Base-by-base conservation (phyloP, 805 yeast species). In the Metschnikowia picachoensis region DNA sequence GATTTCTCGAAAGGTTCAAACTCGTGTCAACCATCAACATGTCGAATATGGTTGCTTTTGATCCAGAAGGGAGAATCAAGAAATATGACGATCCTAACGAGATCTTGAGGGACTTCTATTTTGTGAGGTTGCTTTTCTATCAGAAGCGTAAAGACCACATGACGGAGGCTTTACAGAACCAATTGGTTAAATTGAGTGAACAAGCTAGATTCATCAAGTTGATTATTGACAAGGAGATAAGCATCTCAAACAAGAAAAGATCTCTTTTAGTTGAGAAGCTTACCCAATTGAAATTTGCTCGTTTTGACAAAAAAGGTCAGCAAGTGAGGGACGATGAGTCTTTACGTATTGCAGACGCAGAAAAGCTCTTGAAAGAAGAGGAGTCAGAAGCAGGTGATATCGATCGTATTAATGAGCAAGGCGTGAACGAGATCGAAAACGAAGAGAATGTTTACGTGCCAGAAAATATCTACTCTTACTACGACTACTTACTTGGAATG, bases 31-130 rank as follows among this genome's bases (percentile, higher is more conserved):
- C 85, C 7, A 70, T 94, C 35, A 82, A 77, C 62, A 72, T 88
- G 51, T 77, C 84, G 38, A 94, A 94, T 63, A 91, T 94, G 96
- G 97, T 94, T 46, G 95, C 97, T 0, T 94, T 94, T 68, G 97
- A 94, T 68, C 80, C 95, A 3, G 77, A 77, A 39, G 96, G 97
- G 33, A 80, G 91, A 54, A 87, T 94, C 58, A 86, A 85, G 61
- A 88, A 80, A 63, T 94, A 90, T 65, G 85, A 83, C 11, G 72
- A 73, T 41, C 85, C 85, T 2, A 79, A 80, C 52, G 92, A 89
- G 38, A 92, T 94, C 41, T 72, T 94, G 55, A 76, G 74, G 49
- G 98, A 92, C 55, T 94, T 85, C 65, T 94, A 84, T 64, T 85
- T 76, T 58, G 87, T 94, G 12, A 79, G 99, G 59, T 72, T 94